phyloP scores from a whole-genome alignment of 2,329 filamentous ascomycete genomes.

The Paecilomyces niveus region DNA sequence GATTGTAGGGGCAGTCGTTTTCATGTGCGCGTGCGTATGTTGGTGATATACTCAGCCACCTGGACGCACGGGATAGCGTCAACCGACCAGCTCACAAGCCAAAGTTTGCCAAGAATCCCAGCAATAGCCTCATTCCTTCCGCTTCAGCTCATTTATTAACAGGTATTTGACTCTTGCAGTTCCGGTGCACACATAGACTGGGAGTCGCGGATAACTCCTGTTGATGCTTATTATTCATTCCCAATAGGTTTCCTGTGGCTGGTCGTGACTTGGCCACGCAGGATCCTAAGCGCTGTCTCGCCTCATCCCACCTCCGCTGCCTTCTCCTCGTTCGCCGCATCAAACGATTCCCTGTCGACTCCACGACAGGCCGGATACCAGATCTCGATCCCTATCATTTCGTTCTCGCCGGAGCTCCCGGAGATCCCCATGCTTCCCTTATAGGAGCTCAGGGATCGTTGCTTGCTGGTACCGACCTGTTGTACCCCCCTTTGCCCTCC shows the following conservation, averaged over 20 bases:
- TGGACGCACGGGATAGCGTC: background rate
- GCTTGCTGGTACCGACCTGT: background rate
- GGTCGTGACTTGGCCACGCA: background rate
- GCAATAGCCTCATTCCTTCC: background rate
- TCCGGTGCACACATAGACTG: background rate
- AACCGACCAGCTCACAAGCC: conserved; percentile 1
- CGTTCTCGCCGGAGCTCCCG: background rate
- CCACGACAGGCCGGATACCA: background rate
- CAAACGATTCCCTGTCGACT: background rate
- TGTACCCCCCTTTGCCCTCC: background rate
- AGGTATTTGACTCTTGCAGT: background rate
- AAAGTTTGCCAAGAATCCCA: background rate
- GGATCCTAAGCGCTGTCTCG: background rate
- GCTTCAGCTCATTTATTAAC: background rate
- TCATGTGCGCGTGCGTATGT: background rate
- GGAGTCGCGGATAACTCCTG: background rate
- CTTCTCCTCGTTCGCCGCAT: background rate
- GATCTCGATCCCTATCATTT: background rate
- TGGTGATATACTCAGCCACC: background rate
- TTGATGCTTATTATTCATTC: background rate
- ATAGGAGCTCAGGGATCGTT: background rate
- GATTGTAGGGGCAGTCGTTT: background rate
- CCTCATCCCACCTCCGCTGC: conserved; percentile 1
- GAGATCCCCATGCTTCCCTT: background rate
- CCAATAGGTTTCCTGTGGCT: background rate